Evolutionary conservation across 2,329 filamentous ascomycete genomes (phyloP), one percentile per base, ranked within the genome.

Genomic region (Penicillium verrucosum): DNA sequence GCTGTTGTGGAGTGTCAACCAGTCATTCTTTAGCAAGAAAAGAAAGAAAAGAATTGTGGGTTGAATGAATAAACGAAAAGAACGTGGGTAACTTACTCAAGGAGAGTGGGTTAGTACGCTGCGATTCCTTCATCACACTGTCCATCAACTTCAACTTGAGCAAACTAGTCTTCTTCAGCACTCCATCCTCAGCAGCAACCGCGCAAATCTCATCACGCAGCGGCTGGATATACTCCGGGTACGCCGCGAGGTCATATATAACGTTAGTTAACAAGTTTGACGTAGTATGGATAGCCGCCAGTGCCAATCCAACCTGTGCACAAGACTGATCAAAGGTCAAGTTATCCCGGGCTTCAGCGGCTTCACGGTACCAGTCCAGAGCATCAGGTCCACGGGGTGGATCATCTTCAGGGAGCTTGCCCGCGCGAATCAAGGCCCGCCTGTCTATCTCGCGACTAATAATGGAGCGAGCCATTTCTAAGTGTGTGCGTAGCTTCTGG

Each of bases 181-280:
- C 75, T 4, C 73, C 72, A 7, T 79, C 77, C 2, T 73, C 69
- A 30, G 73, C 68, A 18, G 82, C 65, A 6, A 80, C 72, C 1
- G 71, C 68, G 3, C 71, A 63, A 7, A 81, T 78, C 60, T 86
- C 83, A 21, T 81, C 74, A 1, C 83, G 78, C 1, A 85, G 68
- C 11, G 78, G 75, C 5, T 80, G 71, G 34, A 82, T 69, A 60
- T 81, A 75, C 30, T 84, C 78, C 0, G 81, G 82, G 34, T 80
- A 68, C 4, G 78, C 74, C 0, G 78, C 78, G 4, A 87, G 66
- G 54, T 82, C 79, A 63, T 81, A 84, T 46, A 86, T 75, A 54
- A 78, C 56, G 74, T 83, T 79, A 1, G 78, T 80, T 8, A 71
- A 29, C 41, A 71, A 49, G 37, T 72, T 68, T 3, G 69, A 70